phyloP scores from a whole-genome alignment of 1,284 basidiomycete genomes.

The Heterobasidion irregulare region DNA sequence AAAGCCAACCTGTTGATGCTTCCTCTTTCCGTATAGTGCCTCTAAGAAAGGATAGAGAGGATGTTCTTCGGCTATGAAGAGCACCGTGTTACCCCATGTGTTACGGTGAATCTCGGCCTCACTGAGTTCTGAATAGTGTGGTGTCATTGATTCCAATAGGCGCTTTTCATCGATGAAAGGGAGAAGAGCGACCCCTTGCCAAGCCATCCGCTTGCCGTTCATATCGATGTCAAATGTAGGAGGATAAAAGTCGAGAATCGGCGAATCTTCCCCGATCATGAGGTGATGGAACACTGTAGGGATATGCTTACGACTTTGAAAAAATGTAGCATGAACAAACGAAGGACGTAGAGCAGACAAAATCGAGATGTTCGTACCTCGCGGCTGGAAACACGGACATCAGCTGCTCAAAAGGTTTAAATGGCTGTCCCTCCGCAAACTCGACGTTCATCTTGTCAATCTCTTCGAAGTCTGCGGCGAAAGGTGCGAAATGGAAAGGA shows the following conservation, averaged over 20 bases:
- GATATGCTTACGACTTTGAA: conserved; percentile 74
- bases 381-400: conserved; percentile 98
- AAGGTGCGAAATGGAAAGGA: conserved; percentile 97
- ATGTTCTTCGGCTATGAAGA: conserved; percentile 86
- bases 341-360: not conserved
- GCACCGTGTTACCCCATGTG: conserved; percentile 75
- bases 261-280: conserved; percentile 85
- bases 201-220: conserved; percentile 99
- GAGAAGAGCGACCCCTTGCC: conserved; percentile 96
- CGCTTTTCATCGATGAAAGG: conserved; percentile 93
- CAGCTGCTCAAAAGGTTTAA: conserved; percentile 95
- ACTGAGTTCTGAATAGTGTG: conserved; percentile 64
- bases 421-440: conserved; percentile 79
- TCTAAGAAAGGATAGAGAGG: conserved; percentile 83
- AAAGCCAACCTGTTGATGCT: conserved; percentile 63
- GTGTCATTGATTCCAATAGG: conserved; percentile 76
- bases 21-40: conserved; percentile 84
- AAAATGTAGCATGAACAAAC: conserved; percentile 6
- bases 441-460: conserved; percentile 74
- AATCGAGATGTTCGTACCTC: conserved; percentile 43
- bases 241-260: conserved; percentile 97
- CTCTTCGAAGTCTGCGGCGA: conserved; percentile 91
- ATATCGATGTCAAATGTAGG: conserved; percentile 93
- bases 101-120: conserved; percentile 85
- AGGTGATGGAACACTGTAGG: conserved; percentile 81